These are phyloP conservation scores for Claviceps paspali DNA, from an alignment of 2,329 filamentous ascomycete genomes.

Conservation along the genomic window DNA sequence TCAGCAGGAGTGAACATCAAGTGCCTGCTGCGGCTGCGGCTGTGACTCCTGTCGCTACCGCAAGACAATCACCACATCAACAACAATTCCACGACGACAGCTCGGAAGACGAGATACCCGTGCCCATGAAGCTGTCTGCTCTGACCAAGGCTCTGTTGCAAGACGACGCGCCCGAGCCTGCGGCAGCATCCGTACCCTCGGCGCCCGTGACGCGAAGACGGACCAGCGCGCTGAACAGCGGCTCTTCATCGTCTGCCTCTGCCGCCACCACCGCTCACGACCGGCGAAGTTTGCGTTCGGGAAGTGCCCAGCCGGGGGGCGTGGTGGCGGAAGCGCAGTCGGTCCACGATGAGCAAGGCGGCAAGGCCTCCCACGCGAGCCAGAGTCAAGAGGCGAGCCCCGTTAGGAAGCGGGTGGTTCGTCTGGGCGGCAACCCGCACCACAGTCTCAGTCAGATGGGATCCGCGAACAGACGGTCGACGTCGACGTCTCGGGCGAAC, in stretches of 20 bases:
- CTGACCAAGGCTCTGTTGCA: constrained; percentile 74
- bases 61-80: constrained; percentile 23
- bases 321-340: too few relatives aligned
- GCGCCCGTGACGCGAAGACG: constrained; percentile 34
- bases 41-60: constrained; percentile 11
- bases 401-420: constrained; percentile 39
- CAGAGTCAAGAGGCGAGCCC: constrained; percentile 35
- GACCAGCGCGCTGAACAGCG: constrained; percentile 27
- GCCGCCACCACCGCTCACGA: constrained; percentile 19
- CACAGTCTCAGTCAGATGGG: constrained; percentile 26
- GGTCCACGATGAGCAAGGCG: constrained; percentile 10
- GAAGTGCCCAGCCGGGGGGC: constrained; percentile 27
- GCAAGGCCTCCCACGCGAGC: constrained; percentile 3
- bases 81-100: constrained; percentile 54
- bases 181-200: constrained; percentile 24
- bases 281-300: constrained; percentile 30
- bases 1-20: constrained; percentile 31
- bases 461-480: constrained; percentile 31
- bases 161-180: constrained; percentile 37
- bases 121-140: constrained; percentile 86
- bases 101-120: constrained; percentile 85
- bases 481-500: constrained; percentile 29
- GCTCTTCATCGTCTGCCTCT: constrained; percentile 24
- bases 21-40: constrained; percentile 19
- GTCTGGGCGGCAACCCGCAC: constrained; percentile 36